phyloP scores from a whole-genome alignment of 495 filamentous ascomycete species.

The Neurospora sp. region DNA sequence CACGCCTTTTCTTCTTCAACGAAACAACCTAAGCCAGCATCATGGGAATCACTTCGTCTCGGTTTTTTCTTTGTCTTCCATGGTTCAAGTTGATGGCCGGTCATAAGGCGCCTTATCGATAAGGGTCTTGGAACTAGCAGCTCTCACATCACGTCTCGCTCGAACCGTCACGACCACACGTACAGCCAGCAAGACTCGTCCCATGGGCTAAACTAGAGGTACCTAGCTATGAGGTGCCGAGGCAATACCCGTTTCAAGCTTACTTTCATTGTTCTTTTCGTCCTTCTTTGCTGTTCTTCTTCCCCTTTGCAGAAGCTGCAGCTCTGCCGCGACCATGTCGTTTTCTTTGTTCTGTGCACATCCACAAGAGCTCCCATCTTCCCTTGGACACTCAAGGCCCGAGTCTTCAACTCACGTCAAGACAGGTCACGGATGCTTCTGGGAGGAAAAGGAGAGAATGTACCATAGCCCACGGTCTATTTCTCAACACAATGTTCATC shows the following conservation, averaged over 20 bases:
- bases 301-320: background rate
- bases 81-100: background rate
- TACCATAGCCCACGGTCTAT: background rate
- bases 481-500: background rate
- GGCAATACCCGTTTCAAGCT: background rate
- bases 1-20: background rate
- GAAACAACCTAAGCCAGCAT: background rate
- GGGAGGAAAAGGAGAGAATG: background rate
- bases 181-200: background rate
- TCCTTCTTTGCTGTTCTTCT: background rate
- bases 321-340: background rate
- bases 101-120: background rate
- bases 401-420: background rate
- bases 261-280: background rate
- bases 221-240: background rate
- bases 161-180: background rate
- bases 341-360: background rate
- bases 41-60: background rate
- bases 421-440: background rate
- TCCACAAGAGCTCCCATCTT: background rate
- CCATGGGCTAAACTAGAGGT: background rate
- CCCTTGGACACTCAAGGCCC: background rate
- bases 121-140: too few species aligned
- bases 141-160: background rate
- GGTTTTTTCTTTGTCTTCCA: background rate